A percentile compares a stretch with the other conserved stretches of the same genome.
Conservation (phyloP, 139 green algal genomes). For the Mesostigma viride region DNA sequence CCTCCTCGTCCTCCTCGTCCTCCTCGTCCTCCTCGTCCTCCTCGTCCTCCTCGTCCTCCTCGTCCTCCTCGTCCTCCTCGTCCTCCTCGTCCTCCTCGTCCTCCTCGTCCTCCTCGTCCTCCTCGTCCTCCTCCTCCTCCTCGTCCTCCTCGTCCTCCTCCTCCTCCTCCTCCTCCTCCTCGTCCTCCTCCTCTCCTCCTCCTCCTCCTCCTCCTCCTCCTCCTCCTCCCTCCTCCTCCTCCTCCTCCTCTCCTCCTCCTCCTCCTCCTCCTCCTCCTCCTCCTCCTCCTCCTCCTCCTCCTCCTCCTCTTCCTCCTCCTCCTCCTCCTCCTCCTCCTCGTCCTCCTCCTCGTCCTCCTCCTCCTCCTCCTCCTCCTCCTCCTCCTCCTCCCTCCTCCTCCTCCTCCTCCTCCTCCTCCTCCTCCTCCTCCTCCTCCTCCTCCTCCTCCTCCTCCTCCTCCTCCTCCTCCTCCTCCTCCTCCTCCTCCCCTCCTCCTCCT, state of each 20-base stretch:
- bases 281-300: constrained; percentile 1
- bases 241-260: not conserved
- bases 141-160: not conserved
- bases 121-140: not conserved
- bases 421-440: not conserved
- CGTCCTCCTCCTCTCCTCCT: not conserved
- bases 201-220: not conserved
- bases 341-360: not conserved
- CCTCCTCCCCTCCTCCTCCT: not conserved
- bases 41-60: not conserved
- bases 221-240: not conserved
- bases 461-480: not conserved
- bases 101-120: not conserved
- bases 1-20: not conserved
- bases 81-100: not conserved
- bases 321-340: not conserved
- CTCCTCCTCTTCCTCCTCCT: not conserved
- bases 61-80: not conserved
- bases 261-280: not conserved
- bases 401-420: not conserved
- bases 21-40: not conserved
- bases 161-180: constrained; percentile 1
- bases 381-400: not conserved
- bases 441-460: not conserved
- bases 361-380: constrained; percentile 1